Evolutionary conservation across 176 grass and related monocot species (phyloP).

Genomic region (Oryza rufipogon): DNA sequence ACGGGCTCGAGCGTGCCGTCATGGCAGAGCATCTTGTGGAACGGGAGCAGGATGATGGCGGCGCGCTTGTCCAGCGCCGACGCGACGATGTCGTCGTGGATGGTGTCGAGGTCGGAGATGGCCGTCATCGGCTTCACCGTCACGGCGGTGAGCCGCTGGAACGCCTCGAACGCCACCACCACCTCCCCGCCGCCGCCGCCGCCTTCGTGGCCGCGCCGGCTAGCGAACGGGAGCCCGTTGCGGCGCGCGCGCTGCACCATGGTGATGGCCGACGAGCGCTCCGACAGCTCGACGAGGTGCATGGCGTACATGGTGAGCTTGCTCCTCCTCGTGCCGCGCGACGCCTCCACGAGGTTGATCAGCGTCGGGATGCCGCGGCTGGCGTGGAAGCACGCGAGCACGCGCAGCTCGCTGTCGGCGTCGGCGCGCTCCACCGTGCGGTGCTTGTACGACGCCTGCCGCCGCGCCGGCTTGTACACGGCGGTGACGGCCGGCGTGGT

Average conservation of each 20-base stretch:
- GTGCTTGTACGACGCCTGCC: constrained; percentile 41
- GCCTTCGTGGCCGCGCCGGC: background rate
- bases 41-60: constrained; percentile 54
- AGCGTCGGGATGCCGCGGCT: constrained; percentile 64
- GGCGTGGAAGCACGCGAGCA: constrained; percentile 68
- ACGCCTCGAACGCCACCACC: constrained; percentile 69
- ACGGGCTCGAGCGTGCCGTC: constrained; percentile 48
- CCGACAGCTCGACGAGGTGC: constrained; percentile 70
- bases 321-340: constrained; percentile 49
- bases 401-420: constrained; percentile 56
- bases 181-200: constrained; percentile 10
- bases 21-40: constrained; percentile 57
- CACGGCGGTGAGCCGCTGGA: constrained; percentile 54
- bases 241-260: constrained; percentile 67
- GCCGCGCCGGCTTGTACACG: constrained; percentile 51
- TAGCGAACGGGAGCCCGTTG: constrained; percentile 61
- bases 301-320: constrained; percentile 64
- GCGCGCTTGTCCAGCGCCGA: constrained; percentile 48
- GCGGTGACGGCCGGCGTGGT: constrained; percentile 49
- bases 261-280: constrained; percentile 55
- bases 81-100: constrained; percentile 62
- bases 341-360: constrained; percentile 61
- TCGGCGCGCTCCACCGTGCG: constrained; percentile 50
- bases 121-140: constrained; percentile 57
- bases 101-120: constrained; percentile 60